Conservation (phyloP, 441 rosid species). For the Lepidium campestre region DNA sequence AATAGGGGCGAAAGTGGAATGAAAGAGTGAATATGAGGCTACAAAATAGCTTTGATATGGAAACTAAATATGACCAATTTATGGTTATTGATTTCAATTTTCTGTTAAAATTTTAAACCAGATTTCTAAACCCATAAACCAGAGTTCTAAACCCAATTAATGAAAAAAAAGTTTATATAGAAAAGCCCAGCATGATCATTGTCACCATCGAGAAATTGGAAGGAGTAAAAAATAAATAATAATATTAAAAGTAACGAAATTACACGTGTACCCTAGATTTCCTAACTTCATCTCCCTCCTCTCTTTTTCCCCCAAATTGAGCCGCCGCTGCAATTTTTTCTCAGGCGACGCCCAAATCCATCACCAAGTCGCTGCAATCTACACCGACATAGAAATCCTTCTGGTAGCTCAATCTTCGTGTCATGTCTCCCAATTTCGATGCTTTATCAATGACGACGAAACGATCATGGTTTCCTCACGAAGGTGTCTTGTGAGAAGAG, state of each 20-base stretch:
- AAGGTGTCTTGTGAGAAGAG: background rate
- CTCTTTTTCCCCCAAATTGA: slow-evolving; percentile 1
- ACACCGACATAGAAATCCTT: background rate
- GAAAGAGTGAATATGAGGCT: too few species aligned
- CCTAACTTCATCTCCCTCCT: background rate
- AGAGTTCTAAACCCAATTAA: too few species aligned
- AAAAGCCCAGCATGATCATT: background rate
- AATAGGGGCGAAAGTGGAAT: too few species aligned
- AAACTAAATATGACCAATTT: too few species aligned
- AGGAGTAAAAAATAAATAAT: background rate
- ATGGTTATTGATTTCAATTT: too few species aligned
- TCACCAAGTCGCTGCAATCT: background rate
- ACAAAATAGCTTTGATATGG: too few species aligned
- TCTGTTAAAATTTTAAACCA: too few species aligned
- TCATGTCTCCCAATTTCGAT: background rate
- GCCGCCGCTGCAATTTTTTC: slow-evolving; percentile 18
- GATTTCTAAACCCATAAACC: too few species aligned
- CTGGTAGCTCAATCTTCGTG: background rate
- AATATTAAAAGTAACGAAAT: background rate
- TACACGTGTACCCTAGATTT: slow-evolving; percentile 23
- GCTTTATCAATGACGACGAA: background rate
- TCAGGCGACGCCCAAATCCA: slow-evolving; percentile 14
- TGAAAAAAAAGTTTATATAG: too few species aligned
- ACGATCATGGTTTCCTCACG: background rate
- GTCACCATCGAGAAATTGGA: background rate